A percentile compares a stretch with the other conserved stretches of the same genome.
phyloP scores from a whole-genome alignment of 2,329 filamentous ascomycete genomes.

The Aureobasidium sp. region DNA sequence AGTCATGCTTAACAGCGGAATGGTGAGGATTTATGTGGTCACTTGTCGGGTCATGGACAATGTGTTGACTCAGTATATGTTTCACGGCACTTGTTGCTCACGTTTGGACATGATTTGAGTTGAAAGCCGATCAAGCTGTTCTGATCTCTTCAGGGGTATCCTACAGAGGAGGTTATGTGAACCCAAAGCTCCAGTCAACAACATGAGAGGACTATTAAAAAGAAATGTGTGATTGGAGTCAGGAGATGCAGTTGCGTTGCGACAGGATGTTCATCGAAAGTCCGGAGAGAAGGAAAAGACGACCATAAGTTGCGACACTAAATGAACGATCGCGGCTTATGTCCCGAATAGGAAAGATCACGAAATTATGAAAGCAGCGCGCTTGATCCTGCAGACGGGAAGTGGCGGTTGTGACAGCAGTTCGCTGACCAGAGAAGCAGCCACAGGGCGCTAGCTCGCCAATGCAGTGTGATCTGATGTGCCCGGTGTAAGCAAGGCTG shows the following conservation, averaged over 20 bases:
- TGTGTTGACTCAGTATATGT: not conserved
- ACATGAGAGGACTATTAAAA: not conserved
- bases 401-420: not conserved
- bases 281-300: not conserved
- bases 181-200: not conserved
- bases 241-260: not conserved
- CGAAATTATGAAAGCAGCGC: not conserved
- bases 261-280: not conserved
- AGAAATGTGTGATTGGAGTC: not conserved
- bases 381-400: not conserved
- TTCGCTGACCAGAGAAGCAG: not conserved
- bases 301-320: not conserved
- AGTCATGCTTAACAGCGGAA: too few relatives aligned
- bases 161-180: not conserved
- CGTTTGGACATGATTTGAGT: not conserved
- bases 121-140: not conserved
- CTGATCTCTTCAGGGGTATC: not conserved
- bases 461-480: constrained; percentile 3
- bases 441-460: not conserved
- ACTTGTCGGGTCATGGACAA: not conserved
- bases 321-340: not conserved
- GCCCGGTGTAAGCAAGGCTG: constrained; percentile 11
- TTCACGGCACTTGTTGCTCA: not conserved
- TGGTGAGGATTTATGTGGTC: not conserved
- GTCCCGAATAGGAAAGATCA: not conserved